Evolutionary conservation across 805 yeast genomes (phyloP), one percentile per base, ranked within the genome.

Genomic region (Yamadazyma paraphyllophila): DNA sequence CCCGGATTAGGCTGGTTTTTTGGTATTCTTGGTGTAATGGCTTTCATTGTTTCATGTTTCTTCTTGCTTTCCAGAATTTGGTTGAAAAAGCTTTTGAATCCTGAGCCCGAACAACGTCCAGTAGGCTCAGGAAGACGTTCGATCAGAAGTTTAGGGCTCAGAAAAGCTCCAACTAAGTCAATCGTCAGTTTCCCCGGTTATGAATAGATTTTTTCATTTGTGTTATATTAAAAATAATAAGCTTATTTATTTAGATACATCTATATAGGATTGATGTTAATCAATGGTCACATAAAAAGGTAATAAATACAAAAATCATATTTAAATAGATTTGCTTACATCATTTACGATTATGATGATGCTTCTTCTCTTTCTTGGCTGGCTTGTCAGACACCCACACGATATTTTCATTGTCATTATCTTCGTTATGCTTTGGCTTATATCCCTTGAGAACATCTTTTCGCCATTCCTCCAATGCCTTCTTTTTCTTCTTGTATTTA

Each of bases 391-490:
- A 10, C 39, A 71, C 56, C 74, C 74, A 69, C 32, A 70, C 63
- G 38, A 60, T 33, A 66, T 37, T 37, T 13, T 71, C 73, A 34
- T 65, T 71, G 12, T 61, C 67, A 14, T 60, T 58, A n/a, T 53
- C 57, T 15, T 63, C 71, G 32, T 56, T 54, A 2, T 20, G 24
- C 24, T 20, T 20, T 20, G 82, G 83, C 13, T 80, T 75, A 49
- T 80, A 83, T 49, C 73, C 72, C 39, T 80, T 79, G 67, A 92
- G 92, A 2, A 84, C 88, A 46, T 81, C 81, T 64, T 83, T 80
- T 66, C 96, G 82, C 99, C 99, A 94, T 54, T 90, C 94, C 52
- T 85, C 78, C 49, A 94, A 66, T 56, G 94, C 77, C 66, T 79
- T 86, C 69, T 83, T 81, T 74, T 92, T 94, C 25, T 53, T 49